phyloP scores from a whole-genome alignment of 1,139 yeast species.

The Taphrina confusa region DNA sequence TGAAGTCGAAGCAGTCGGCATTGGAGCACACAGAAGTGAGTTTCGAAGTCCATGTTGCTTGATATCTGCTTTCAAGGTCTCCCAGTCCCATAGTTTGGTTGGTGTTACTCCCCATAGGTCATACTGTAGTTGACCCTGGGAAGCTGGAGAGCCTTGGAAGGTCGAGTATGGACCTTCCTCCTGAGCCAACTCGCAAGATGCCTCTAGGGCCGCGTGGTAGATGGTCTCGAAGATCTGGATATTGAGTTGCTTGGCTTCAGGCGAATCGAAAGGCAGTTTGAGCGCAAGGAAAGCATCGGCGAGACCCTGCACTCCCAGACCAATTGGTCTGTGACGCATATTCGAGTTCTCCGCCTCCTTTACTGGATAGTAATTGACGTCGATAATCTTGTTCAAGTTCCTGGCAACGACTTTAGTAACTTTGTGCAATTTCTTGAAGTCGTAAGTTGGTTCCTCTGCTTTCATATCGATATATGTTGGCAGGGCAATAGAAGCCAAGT shows the following conservation, averaged over 20 bases:
- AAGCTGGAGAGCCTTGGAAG: constrained; percentile 78
- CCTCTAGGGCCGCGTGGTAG: constrained; percentile 81
- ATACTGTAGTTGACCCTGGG: constrained; percentile 72
- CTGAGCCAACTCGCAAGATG: constrained; percentile 72
- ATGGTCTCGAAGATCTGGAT: constrained; percentile 85
- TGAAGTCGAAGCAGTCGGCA: constrained; percentile 95
- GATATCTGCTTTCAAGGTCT: constrained; percentile 60
- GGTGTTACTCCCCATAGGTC: constrained; percentile 82
- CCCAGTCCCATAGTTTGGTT: constrained; percentile 75
- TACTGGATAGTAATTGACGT: constrained; percentile 77
- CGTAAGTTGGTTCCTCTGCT: constrained; percentile 55
- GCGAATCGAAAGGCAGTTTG: constrained; percentile 77
- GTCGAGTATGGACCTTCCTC: constrained; percentile 66
- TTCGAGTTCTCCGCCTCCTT: constrained; percentile 68
- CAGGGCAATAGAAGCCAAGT: constrained; percentile 80
- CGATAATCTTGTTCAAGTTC: constrained; percentile 75
- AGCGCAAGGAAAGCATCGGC: constrained; percentile 81
- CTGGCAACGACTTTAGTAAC: constrained; percentile 72
- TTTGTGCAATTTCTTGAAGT: constrained; percentile 68
- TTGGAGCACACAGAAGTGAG: constrained; percentile 83
- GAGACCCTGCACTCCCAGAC: constrained; percentile 86
- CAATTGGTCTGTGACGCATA: constrained; percentile 78
- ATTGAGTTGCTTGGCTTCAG: constrained; percentile 68
- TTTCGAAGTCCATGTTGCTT: constrained; percentile 70
- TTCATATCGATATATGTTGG: constrained; percentile 61